Evolutionary conservation across 2,329 filamentous ascomycete species (phyloP), one percentile per base, ranked within the genome.

Genomic region (Hypoxylon sp.): DNA sequence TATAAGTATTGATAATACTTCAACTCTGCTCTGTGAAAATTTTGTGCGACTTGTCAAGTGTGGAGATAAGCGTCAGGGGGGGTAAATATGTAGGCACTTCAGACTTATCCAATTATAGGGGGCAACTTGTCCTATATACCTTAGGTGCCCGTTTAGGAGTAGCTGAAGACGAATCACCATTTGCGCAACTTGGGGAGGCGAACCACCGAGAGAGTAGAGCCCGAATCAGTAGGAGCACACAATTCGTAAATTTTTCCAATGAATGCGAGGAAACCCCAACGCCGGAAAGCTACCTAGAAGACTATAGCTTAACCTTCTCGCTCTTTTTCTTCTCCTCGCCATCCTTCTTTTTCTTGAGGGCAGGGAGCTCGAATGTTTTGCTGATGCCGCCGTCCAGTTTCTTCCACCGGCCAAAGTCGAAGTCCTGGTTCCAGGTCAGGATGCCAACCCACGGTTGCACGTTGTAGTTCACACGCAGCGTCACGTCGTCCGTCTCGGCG

Each of bases 391-490:
- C 89, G 73, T 84, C 82, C 67, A 94, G 75, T 59, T 82, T 84
- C 81, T 89, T 86, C 92, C 92, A 94, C 53, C 82, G 78, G 9
- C 87, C 87, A 61, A 87, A 79, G 70, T 87, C 83, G 45, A 77
- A 73, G 69, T 84, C 79, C 69, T 89, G 84, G 75, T 91, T 91
- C 96, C 96, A 99, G 45, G 91, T 91, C 79, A 98, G 81, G 57
- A 91, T 81, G 13, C 96, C 96, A 10, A 99, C 93, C 93, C 95
- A 98, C 32, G 96, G 96, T 84, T 99, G 96, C 66, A 98, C 92
- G 81, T 98, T 98, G 89, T 97, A 99, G 77, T 96, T 91, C 58
- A 98, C 83, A 75, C 90, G 89, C 69, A 99, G 83, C 30, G 88
- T 90, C 62, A 95, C 93, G 78, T 96, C 90, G 55, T 86, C 83